Conservation (phyloP, 495 filamentous ascomycete species). For the Penicillium cataractarum region DNA sequence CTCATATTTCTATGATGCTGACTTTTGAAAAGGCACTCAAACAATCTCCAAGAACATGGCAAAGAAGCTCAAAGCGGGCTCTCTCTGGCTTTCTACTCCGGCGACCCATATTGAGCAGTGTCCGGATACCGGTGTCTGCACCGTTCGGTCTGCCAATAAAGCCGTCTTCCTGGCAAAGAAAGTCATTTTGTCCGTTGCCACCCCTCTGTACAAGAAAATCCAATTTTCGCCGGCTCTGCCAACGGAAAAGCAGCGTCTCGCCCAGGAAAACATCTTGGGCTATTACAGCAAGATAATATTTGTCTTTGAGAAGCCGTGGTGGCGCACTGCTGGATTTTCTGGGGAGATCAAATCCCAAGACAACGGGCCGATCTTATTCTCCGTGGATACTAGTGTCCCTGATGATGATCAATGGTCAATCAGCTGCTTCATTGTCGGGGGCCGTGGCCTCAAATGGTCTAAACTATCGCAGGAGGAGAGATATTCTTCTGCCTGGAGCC, state of each 20-base stretch:
- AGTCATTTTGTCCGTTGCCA: slow-evolving; percentile 42
- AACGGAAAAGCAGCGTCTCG: slow-evolving; percentile 20
- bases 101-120: slow-evolving; percentile 18
- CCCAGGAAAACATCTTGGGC: slow-evolving; percentile 26
- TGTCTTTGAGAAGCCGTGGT: slow-evolving; percentile 44
- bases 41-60: slow-evolving; percentile 32
- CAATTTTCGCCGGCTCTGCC: slow-evolving; percentile 33
- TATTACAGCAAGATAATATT: slow-evolving; percentile 41
- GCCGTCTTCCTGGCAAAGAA: slow-evolving; percentile 20
- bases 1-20: not conserved
- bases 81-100: slow-evolving; percentile 9
- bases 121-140: slow-evolving; percentile 20
- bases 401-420: slow-evolving; percentile 38
- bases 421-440: slow-evolving; percentile 42
- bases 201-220: slow-evolving; percentile 35
- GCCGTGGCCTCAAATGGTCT: slow-evolving; percentile 31
- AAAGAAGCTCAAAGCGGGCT: slow-evolving; percentile 7
- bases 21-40: slow-evolving; percentile 24
- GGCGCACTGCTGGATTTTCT: slow-evolving; percentile 35
- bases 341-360: slow-evolving; percentile 29
- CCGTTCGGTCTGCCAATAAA: slow-evolving; percentile 12
- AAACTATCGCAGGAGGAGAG: slow-evolving; percentile 10
- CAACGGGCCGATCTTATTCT: slow-evolving; percentile 35
- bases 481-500: not conserved
- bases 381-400: slow-evolving; percentile 38